Conservation (phyloP, 179 eudicot species). For the Spinacia oleracea region DNA sequence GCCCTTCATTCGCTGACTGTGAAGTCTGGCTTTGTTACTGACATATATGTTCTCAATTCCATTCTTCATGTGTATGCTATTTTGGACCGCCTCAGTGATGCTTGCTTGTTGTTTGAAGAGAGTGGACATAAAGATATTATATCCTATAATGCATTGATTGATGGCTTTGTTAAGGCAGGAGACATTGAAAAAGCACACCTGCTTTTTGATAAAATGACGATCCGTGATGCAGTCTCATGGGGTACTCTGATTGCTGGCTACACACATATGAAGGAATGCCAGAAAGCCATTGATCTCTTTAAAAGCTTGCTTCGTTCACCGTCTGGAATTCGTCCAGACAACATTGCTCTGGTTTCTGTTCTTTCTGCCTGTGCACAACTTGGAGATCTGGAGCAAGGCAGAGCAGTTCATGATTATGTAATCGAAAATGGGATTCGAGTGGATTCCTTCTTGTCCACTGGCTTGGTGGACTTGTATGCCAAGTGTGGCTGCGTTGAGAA, state of each 20-base stretch:
- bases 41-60: slow-evolving; percentile 62
- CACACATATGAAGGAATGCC: slow-evolving; percentile 44
- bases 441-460: slow-evolving; percentile 57
- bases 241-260: slow-evolving; percentile 79
- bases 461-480: slow-evolving; percentile 77
- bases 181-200: slow-evolving; percentile 48
- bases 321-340: slow-evolving; percentile 46
- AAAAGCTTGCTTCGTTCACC: slow-evolving; percentile 43
- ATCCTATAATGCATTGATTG: slow-evolving; percentile 63
- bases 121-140: slow-evolving; percentile 53
- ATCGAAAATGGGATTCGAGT: slow-evolving; percentile 34
- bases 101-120: slow-evolving; percentile 56
- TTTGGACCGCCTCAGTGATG: slow-evolving; percentile 36
- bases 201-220: slow-evolving; percentile 61
- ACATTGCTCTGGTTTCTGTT: slow-evolving; percentile 63
- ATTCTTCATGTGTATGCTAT: slow-evolving; percentile 52
- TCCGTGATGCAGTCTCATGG: slow-evolving; percentile 72
- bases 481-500: slow-evolving; percentile 75
- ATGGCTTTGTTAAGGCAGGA: slow-evolving; percentile 72
- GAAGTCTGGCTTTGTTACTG: slow-evolving; percentile 54
- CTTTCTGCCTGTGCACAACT: slow-evolving; percentile 81
- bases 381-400: slow-evolving; percentile 74
- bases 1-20: slow-evolving; percentile 54
- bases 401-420: slow-evolving; percentile 47
- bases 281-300: slow-evolving; percentile 61